A percentile compares a stretch with the other conserved stretches of the same genome.
Conservation (phyloP, 352 stramenopile species). For the Phytopythium ostracodes region DNA sequence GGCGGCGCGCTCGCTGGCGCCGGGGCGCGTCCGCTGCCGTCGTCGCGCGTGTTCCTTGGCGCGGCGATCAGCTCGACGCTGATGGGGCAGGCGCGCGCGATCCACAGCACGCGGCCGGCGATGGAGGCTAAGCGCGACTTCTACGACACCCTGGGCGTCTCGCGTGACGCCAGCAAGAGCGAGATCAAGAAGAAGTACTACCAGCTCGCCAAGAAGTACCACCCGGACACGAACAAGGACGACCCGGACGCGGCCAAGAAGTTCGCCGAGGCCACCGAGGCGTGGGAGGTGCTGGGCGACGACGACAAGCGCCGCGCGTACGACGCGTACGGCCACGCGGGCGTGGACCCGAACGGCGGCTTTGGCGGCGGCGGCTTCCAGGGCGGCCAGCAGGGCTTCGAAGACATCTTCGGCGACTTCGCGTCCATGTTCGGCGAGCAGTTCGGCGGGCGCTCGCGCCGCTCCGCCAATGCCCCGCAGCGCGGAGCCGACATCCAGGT, state of each 20-base stretch:
- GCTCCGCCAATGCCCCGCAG: slow-evolving; percentile 65
- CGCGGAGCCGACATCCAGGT: slow-evolving; percentile 94
- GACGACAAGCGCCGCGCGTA: slow-evolving; percentile 93
- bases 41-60: background rate
- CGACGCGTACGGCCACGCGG: slow-evolving; percentile 94
- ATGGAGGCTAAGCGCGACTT: slow-evolving; percentile 90
- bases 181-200: slow-evolving; percentile 99
- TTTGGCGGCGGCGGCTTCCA: slow-evolving; percentile 65
- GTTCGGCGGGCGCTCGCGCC: slow-evolving; percentile 68
- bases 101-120: slow-evolving; percentile 65
- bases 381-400: slow-evolving; percentile 51
- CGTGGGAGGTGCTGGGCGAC: slow-evolving; percentile 92
- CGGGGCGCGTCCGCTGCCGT: background rate
- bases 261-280: slow-evolving; percentile 91
- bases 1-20: background rate
- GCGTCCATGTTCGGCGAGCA: slow-evolving; percentile 77
- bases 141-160: slow-evolving; percentile 95
- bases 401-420: slow-evolving; percentile 90
- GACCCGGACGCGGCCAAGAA: slow-evolving; percentile 89
- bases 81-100: background rate
- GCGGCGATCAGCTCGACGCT: background rate
- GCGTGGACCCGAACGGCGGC: slow-evolving; percentile 89
- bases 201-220: slow-evolving; percentile 96
- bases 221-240: slow-evolving; percentile 97
- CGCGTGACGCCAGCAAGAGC: slow-evolving; percentile 85